Conservation (phyloP, 2,329 filamentous ascomycete genomes). For the Calonectria hawksworthii region DNA sequence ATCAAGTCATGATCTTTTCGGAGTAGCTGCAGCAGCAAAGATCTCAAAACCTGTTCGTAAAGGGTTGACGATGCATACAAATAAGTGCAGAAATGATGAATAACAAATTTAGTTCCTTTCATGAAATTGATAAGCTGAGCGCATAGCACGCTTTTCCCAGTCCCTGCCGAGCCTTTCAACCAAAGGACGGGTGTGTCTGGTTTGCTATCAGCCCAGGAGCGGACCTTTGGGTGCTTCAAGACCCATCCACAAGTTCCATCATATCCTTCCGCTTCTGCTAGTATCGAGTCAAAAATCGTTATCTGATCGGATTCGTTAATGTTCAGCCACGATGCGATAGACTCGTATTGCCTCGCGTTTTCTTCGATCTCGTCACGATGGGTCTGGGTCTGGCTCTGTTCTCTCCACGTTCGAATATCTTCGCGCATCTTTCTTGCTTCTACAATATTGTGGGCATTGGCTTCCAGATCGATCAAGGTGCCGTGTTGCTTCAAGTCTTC, state of each 20-base stretch:
- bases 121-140: constrained; percentile 33
- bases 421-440: constrained; percentile 39
- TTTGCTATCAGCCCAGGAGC: constrained; percentile 6
- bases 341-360: constrained; percentile 10
- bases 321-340: constrained; percentile 28
- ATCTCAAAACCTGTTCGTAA: constrained; percentile 30
- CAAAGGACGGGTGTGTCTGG: constrained; percentile 25
- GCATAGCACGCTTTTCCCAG: constrained; percentile 33
- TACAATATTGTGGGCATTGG: constrained; percentile 47
- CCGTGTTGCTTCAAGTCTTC: constrained; percentile 50
- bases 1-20: constrained; percentile 23
- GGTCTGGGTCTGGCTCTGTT: constrained; percentile 17
- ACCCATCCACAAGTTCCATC: constrained; percentile 31
- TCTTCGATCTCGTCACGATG: constrained; percentile 16
- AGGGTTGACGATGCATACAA: neutral
- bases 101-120: neutral
- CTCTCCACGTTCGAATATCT: constrained; percentile 27
- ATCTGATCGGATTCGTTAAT: constrained; percentile 29
- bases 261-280: neutral
- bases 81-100: constrained; percentile 32
- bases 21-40: constrained; percentile 23
- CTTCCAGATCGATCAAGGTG: constrained; percentile 49
- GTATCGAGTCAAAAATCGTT: constrained; percentile 22
- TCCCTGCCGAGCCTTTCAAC: constrained; percentile 27
- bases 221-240: constrained; percentile 9